These are phyloP conservation scores for Vachellia collinsii DNA, from an alignment of 306 rosid species.

Conservation along the genomic window DNA sequence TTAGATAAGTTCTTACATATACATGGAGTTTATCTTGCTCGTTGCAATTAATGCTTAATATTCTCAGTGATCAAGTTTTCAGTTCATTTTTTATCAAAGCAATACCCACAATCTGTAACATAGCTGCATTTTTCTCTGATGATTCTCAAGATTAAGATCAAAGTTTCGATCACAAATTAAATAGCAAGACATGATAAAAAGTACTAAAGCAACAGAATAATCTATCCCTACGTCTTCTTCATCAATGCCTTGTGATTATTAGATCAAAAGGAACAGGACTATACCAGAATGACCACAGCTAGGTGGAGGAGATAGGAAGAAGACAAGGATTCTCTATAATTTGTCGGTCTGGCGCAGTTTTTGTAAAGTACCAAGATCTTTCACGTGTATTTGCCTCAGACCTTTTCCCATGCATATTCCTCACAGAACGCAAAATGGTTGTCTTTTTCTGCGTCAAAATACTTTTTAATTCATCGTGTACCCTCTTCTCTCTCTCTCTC, in stretches of 20 bases:
- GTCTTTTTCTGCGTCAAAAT: slow-evolving; percentile 13
- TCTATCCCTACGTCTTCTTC: not conserved
- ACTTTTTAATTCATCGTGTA: not conserved
- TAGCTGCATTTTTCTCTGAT: slow-evolving; percentile 1
- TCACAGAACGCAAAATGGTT: slow-evolving; percentile 33
- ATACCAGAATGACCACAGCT: slow-evolving; percentile 23
- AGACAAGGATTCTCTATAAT: slow-evolving; percentile 42
- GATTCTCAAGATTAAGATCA: slow-evolving; percentile 18
- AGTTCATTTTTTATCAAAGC: slow-evolving; percentile 17
- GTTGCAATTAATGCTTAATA: not conserved
- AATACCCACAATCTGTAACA: not conserved
- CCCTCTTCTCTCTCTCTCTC: not conserved
- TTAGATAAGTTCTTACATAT: slow-evolving; percentile 30
- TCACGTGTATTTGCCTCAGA: slow-evolving; percentile 46
- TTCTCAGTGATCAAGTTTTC: slow-evolving; percentile 2
- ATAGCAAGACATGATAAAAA: slow-evolving; percentile 13
- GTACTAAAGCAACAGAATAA: slow-evolving; percentile 11
- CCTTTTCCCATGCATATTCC: slow-evolving; percentile 46
- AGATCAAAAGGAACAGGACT: slow-evolving; percentile 28
- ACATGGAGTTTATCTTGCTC: not conserved
- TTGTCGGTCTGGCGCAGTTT: slow-evolving; percentile 14
- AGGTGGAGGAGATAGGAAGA: slow-evolving; percentile 30
- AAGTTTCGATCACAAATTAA: slow-evolving; percentile 2
- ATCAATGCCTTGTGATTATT: slow-evolving; percentile 17
- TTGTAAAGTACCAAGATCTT: slow-evolving; percentile 44